Percentiles rank a stretch among this genome's conserved stretches.
Evolutionary conservation across 805 yeast species (phyloP).

Genomic region (Candida railenensis): DNA sequence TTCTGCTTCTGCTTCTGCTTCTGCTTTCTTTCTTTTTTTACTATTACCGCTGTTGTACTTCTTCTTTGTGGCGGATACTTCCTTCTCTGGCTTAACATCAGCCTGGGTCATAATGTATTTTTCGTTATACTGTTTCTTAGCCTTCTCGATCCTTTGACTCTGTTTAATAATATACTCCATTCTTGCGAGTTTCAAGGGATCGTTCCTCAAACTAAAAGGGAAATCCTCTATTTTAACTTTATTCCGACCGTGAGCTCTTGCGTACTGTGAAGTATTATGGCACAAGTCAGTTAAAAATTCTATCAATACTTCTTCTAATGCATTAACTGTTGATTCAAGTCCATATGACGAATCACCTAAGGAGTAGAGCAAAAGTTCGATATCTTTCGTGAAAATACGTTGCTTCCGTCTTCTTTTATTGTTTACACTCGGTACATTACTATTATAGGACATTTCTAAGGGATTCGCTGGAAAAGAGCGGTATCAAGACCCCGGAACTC

Average conservation of each 20-base stretch:
- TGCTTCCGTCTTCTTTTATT: slow-evolving; percentile 28
- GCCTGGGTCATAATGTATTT: slow-evolving; percentile 6
- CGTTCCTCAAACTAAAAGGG: slow-evolving; percentile 39
- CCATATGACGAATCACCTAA: slow-evolving; percentile 43
- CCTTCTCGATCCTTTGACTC: slow-evolving; percentile 34
- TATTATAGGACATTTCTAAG: background rate
- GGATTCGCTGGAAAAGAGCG: no score
- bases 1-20: slow-evolving; percentile 1
- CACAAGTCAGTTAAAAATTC: slow-evolving; percentile 37
- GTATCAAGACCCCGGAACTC: no score
- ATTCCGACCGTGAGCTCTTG: slow-evolving; percentile 37
- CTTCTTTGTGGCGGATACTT: background rate
- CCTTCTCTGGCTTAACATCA: slow-evolving; percentile 3
- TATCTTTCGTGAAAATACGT: slow-evolving; percentile 39
- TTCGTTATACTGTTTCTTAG: slow-evolving; percentile 37
- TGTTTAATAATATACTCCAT: slow-evolving; percentile 40
- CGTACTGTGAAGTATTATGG: slow-evolving; percentile 29
- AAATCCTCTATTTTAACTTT: slow-evolving; percentile 43
- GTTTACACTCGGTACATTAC: slow-evolving; percentile 1
- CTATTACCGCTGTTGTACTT: background rate
- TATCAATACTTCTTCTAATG: slow-evolving; percentile 38
- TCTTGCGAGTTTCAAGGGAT: slow-evolving; percentile 41
- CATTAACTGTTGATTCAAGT: slow-evolving; percentile 34
- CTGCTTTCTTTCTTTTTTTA: background rate
- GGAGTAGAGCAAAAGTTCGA: slow-evolving; percentile 39